phyloP scores from a whole-genome alignment of 1,284 basidiomycete genomes.

The Apiotrichum laibachii region DNA sequence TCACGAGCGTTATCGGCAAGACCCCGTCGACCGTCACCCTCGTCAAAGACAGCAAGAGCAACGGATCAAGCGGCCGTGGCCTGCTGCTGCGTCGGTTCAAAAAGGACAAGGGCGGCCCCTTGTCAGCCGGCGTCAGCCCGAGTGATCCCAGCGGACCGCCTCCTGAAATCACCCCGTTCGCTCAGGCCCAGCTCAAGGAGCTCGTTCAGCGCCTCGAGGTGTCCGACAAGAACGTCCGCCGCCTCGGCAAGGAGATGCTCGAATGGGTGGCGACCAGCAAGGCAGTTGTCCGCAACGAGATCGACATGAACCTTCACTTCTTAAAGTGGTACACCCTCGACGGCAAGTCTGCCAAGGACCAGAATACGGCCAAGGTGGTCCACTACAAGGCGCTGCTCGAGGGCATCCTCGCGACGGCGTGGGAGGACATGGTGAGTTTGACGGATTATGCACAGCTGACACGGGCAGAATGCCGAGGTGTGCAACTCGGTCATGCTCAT shows the following conservation, averaged over 20 bases:
- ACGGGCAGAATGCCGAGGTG: constrained; percentile 32
- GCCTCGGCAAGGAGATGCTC: constrained; percentile 45
- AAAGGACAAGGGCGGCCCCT: constrained; percentile 35
- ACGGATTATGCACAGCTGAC: constrained; percentile 1
- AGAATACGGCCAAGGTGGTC: constrained; percentile 38
- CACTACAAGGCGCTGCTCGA: constrained; percentile 42
- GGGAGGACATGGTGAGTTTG: constrained; percentile 41
- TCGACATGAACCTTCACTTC: constrained; percentile 37
- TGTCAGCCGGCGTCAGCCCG: not conserved
- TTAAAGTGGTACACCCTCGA: constrained; percentile 41
- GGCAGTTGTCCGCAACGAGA: constrained; percentile 34
- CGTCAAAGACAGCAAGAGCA: constrained; percentile 14
- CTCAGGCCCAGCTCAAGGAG: constrained; percentile 31
- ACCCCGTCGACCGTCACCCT: constrained; percentile 23
- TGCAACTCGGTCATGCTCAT: constrained; percentile 41
- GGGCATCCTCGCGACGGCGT: constrained; percentile 33
- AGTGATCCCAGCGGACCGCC: constrained; percentile 11
- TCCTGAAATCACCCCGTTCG: constrained; percentile 27
- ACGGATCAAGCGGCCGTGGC: constrained; percentile 14
- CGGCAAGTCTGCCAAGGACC: constrained; percentile 26
- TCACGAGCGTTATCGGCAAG: constrained; percentile 55
- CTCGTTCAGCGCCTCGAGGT: constrained; percentile 36
- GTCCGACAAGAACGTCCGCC: constrained; percentile 36
- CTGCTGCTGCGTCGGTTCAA: constrained; percentile 43
- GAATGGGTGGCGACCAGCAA: constrained; percentile 40